A percentile compares a stretch with the other conserved stretches of the same genome.
These are phyloP conservation scores for Sarocladiaceae sp. DNA, from an alignment of 2,329 filamentous ascomycete species.

Conservation along the genomic window DNA sequence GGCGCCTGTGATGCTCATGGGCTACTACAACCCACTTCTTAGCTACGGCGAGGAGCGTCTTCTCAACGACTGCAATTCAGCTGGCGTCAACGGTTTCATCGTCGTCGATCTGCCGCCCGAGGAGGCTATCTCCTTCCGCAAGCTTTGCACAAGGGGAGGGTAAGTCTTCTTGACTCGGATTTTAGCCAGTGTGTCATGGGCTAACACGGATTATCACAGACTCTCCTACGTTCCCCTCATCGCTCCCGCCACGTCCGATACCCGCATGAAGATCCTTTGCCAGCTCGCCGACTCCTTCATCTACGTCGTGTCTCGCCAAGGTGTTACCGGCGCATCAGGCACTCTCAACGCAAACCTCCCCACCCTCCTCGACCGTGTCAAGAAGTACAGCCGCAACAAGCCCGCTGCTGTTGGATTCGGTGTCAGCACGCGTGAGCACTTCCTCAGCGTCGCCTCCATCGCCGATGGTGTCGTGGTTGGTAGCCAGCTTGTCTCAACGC, in stretches of 20 bases:
- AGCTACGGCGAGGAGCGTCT: slow-evolving; percentile 91
- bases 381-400: slow-evolving; percentile 84
- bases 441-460: slow-evolving; percentile 73
- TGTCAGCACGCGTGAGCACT: slow-evolving; percentile 92
- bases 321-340: slow-evolving; percentile 86
- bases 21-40: slow-evolving; percentile 95
- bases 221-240: slow-evolving; percentile 97
- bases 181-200: neutral
- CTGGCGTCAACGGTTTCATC: slow-evolving; percentile 93
- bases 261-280: slow-evolving; percentile 92
- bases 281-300: slow-evolving; percentile 97
- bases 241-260: slow-evolving; percentile 85
- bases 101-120: slow-evolving; percentile 93
- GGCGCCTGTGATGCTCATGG: slow-evolving; percentile 88
- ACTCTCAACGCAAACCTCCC: slow-evolving; percentile 76
- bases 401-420: slow-evolving; percentile 93
- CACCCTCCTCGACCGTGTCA: slow-evolving; percentile 75
- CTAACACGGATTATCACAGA: slow-evolving; percentile 30
- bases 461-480: slow-evolving; percentile 96
- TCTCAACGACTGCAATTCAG: slow-evolving; percentile 73
- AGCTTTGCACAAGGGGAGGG: slow-evolving; percentile 72
- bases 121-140: slow-evolving; percentile 88
- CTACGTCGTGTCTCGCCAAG: slow-evolving; percentile 96
- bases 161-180: slow-evolving; percentile 30
- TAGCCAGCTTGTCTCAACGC: slow-evolving; percentile 82